These are phyloP conservation scores for Paecilomyces fulvus DNA, from an alignment of 2,329 filamentous ascomycete species.

Conservation along the genomic window DNA sequence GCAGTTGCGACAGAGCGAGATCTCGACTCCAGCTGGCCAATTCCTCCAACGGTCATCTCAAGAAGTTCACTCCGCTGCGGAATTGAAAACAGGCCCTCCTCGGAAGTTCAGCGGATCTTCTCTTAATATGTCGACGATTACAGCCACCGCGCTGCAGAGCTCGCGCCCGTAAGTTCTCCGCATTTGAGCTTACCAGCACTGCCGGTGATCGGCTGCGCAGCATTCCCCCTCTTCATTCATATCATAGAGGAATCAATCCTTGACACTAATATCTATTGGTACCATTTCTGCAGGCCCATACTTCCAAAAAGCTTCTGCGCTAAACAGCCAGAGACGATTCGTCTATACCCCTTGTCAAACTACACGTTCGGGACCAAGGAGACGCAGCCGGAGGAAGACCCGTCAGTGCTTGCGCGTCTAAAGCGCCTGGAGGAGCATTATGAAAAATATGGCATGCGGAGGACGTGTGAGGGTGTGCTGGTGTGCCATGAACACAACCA, in stretches of 20 bases:
- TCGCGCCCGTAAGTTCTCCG: conserved; percentile 50
- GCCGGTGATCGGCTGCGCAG: background rate
- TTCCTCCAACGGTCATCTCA: background rate
- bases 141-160: conserved; percentile 66
- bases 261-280: background rate
- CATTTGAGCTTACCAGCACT: background rate
- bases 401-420: conserved; percentile 83
- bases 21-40: conserved; percentile 1
- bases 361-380: conserved; percentile 99
- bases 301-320: conserved; percentile 77
- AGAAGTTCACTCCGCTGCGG: background rate
- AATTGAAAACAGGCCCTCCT: background rate
- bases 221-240: background rate
- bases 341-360: conserved; percentile 90
- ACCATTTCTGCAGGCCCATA: conserved; percentile 48
- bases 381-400: conserved; percentile 95
- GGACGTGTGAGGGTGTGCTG: conserved; percentile 92
- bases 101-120: conserved; percentile 1
- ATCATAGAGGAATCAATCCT: background rate
- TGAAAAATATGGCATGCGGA: conserved; percentile 82
- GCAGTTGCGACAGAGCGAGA: conserved; percentile 1
- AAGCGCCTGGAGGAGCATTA: conserved; percentile 97
- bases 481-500: conserved; percentile 99
- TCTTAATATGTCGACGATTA: conserved; percentile 69
- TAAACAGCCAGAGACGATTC: conserved; percentile 82